These are phyloP conservation scores for Fusarium sp. DNA, from an alignment of 2,329 filamentous ascomycete genomes.

Conservation along the genomic window DNA sequence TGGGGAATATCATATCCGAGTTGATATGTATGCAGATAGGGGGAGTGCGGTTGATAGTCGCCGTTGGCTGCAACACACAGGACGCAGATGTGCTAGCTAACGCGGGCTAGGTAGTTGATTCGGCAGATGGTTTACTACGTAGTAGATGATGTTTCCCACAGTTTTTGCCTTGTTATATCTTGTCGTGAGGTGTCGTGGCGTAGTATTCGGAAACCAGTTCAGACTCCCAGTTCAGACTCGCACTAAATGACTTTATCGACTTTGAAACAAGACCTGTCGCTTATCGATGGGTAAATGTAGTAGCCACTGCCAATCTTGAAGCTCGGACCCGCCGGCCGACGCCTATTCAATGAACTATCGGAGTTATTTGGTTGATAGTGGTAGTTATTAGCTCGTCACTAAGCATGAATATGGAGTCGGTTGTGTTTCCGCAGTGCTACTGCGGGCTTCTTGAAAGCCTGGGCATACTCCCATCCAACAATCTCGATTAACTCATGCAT, in stretches of 20 bases:
- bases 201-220: background rate
- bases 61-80: slow-evolving; percentile 22
- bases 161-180: background rate
- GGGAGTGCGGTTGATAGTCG: slow-evolving; percentile 39
- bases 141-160: background rate
- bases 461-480: background rate
- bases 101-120: background rate
- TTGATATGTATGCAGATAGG: slow-evolving; percentile 9
- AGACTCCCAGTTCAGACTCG: background rate
- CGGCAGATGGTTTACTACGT: too few relatives aligned
- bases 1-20: slow-evolving; percentile 15
- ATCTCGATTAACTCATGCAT: background rate
- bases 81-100: background rate
- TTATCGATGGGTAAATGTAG: background rate
- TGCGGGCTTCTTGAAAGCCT: background rate
- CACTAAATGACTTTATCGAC: background rate
- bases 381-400: slow-evolving; percentile 27
- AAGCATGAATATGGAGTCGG: slow-evolving; percentile 3
- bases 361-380: background rate
- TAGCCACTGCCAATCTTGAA: background rate
- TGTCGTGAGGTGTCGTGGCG: background rate
- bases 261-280: background rate
- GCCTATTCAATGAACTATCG: background rate
- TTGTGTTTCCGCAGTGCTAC: background rate
- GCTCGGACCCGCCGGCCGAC: background rate